Evolutionary conservation across 805 yeast species (phyloP).

Genomic region (Myxozyma kluyveri): DNA sequence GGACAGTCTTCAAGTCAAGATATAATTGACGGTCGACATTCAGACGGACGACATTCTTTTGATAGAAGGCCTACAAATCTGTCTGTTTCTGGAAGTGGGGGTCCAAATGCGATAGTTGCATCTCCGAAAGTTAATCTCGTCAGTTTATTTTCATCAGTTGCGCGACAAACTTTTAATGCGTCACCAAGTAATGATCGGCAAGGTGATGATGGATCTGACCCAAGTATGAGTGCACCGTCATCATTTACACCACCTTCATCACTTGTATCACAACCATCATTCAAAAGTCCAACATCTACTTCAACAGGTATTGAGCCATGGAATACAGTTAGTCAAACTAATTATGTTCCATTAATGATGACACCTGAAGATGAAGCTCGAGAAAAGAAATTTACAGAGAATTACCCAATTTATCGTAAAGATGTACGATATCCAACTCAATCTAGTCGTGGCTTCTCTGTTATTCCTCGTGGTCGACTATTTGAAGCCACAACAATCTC

Average conservation of each 20-base stretch:
- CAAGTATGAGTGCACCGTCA: constrained; percentile 4
- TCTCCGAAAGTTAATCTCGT: constrained; percentile 26
- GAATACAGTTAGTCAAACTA: constrained; percentile 2
- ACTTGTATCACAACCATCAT: constrained; percentile 8
- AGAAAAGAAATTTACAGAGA: constrained; percentile 68
- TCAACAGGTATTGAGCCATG: constrained; percentile 23
- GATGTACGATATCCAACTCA: constrained; percentile 55
- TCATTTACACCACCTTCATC: constrained; percentile 25
- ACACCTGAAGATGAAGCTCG: constrained; percentile 39
- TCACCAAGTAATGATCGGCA: constrained; percentile 12
- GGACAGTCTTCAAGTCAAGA: constrained; percentile 23
- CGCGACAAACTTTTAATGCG: constrained; percentile 21
- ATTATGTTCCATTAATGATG: constrained; percentile 18
- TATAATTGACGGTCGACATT: constrained; percentile 8
- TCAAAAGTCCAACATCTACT: constrained; percentile 6
- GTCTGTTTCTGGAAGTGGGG: no score
- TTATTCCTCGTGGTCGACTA: constrained; percentile 44
- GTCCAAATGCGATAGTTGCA: constrained; percentile 4
- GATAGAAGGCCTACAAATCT: background rate
- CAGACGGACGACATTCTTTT: background rate
- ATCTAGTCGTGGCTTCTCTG: constrained; percentile 47
- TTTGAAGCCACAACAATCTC: constrained; percentile 60
- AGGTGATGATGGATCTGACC: constrained; percentile 3
- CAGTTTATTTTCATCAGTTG: constrained; percentile 26
- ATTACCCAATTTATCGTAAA: constrained; percentile 78